Base-by-base conservation (phyloP, 1,284 basidiomycete species). In the Ceratobasidium sp. region DNA sequence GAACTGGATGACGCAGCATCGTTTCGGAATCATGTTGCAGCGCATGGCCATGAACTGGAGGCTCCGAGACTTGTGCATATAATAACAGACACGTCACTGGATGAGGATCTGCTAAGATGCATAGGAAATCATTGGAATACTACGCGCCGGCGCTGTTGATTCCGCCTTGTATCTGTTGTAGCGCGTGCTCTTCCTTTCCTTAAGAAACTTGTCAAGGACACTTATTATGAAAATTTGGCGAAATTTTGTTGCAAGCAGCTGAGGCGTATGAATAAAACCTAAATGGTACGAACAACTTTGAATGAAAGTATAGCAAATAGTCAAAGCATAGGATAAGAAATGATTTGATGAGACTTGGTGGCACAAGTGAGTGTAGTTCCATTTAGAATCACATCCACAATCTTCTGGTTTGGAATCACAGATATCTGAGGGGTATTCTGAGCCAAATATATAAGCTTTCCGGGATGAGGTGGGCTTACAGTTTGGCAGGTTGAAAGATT, bases 271-370 rank as follows among this genome's bases (percentile, higher is more conserved):
- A 58, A 28, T n/a, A 32, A 43, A 67, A 57, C 45, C 26, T 14
- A 36, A 62, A 60, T 60, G n/a, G 32, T 69, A 69, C 50, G n/a
- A 43, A 57, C 45, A 43, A 50, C n/a, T 26, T 21, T 36, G 21
- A 34, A 46, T 32, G 21, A 26, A 57, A 32, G 30, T 18, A 12
- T 9, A n/a, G 55, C 28, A 36, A 65, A 21, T 46, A 39, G 58
- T 69, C 36, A 69, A 69, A 69, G 26, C 39, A 39, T 55, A 41
- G 65, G 50, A 30, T 69, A 69, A 30, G 65, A 55, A 18, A 55
- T n/a, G 18, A 69, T n/a, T 2, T 69, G 65, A 28, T 69, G 65
- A 46, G 65, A 52, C 30, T 69, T 50, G 39, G 65, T 69, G 28
- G 65, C 65, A 45, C 65, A 69, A 12, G 23, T 30, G n/a, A 69